These are phyloP conservation scores for Xylaria acuta DNA, from an alignment of 495 filamentous ascomycete species.

Conservation along the genomic window DNA sequence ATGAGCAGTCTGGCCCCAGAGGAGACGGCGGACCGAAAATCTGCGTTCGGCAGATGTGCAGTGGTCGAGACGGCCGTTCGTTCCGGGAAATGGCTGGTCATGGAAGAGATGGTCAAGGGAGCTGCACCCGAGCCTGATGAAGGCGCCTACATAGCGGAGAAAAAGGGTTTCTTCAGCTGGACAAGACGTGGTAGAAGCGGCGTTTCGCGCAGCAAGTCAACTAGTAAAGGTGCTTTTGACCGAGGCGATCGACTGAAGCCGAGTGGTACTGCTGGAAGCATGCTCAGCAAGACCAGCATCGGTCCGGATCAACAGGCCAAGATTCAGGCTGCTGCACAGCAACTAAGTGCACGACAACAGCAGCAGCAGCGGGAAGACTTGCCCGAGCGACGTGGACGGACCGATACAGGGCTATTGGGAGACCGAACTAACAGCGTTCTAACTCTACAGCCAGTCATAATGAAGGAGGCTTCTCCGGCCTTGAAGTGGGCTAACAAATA, in stretches of 20 bases:
- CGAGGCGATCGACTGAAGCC: conserved; percentile 41
- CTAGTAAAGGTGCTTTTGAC: conserved; percentile 53
- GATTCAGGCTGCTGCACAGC: conserved; percentile 87
- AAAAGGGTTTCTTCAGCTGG: conserved; percentile 90
- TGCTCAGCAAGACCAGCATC: conserved; percentile 85
- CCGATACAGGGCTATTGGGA: conserved; percentile 61
- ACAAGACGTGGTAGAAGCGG: conserved; percentile 69
- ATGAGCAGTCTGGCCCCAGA: conserved; percentile 94
- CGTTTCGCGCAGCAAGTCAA: conserved; percentile 72
- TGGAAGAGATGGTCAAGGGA: conserved; percentile 96
- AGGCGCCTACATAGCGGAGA: conserved; percentile 88
- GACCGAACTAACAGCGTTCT: conserved; percentile 90
- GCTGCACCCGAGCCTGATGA: conserved; percentile 85
- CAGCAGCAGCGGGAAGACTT: conserved; percentile 42
- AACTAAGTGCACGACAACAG: conserved; percentile 67
- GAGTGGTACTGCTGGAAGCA: conserved; percentile 48
- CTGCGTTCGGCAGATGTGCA: conserved; percentile 92
- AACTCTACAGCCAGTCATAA: conserved; percentile 83
- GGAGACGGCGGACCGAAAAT: conserved; percentile 82
- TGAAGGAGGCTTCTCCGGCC: conserved; percentile 87
- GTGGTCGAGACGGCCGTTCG: conserved; percentile 86
- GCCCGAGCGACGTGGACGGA: conserved; percentile 54
- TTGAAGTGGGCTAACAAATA: conserved; percentile 95
- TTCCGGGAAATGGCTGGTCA: conserved; percentile 85
- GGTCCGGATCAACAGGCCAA: conserved; percentile 90